phyloP scores from a whole-genome alignment of 192 early-diverging fungal species.

The Dispira parvispora region DNA sequence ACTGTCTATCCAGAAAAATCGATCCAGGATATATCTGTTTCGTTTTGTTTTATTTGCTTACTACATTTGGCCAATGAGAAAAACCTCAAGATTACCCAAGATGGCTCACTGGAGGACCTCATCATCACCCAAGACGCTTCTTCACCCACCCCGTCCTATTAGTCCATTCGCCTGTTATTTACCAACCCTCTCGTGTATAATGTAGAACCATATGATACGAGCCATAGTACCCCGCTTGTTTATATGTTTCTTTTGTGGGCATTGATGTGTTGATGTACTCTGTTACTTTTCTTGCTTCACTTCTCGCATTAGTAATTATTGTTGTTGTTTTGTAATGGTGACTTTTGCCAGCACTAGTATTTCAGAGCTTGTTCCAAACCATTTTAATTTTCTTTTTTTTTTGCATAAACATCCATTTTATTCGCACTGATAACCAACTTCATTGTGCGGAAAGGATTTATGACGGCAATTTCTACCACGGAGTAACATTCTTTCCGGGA shows the following conservation, averaged over 20 bases:
- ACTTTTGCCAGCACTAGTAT: no score
- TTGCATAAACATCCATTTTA: background rate
- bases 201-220: background rate
- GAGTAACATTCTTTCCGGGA: background rate
- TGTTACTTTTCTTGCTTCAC: no score
- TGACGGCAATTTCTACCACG: background rate
- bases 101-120: slow-evolving; percentile 27
- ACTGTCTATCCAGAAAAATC: slow-evolving; percentile 58
- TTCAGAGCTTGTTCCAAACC: background rate
- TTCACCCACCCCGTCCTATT: background rate
- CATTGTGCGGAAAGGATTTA: background rate
- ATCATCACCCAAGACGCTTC: slow-evolving; percentile 24
- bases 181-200: background rate
- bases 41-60: slow-evolving; percentile 94
- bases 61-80: slow-evolving; percentile 94
- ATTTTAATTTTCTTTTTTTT: background rate
- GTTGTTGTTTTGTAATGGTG: no score
- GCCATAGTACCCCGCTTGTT: background rate
- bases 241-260: background rate
- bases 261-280: background rate
- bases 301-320: no score
- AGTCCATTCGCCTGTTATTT: background rate
- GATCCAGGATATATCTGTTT: slow-evolving; percentile 83
- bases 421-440: background rate
- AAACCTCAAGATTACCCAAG: slow-evolving; percentile 45